Evolutionary conservation across 108 stramenopile species (phyloP), one percentile per base, ranked within the genome.

Genomic region (Chaetoceros tenuissimus): DNA sequence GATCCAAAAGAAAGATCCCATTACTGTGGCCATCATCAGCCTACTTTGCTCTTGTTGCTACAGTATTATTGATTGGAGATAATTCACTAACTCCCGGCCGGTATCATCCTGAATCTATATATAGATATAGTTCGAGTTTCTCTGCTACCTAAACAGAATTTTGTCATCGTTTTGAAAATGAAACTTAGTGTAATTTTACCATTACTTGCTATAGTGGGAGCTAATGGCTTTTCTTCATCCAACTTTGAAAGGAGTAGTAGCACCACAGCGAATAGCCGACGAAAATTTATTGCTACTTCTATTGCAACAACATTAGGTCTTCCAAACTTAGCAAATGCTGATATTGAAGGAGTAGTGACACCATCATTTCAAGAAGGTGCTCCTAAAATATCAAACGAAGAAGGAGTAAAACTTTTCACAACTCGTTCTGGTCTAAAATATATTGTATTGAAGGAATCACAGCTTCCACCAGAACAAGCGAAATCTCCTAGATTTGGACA

Each of bases 381-480:
- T 28, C 60, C 7, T 27, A 44, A 31, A 57, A 47, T 24, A 2
- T 57, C 19, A 56, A 63, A 23, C 59, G 70, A 46, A 53, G 51
- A 67, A 30, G 68, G 72, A 28, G 74, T 83, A 29, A 74, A 71
- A 24, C 50, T 87, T 3, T 79, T 64, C 71, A 86, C 82, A 52
- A 75, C 77, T 16, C 69, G 68, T 28, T 92, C 89, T 0, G 89
- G 89, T 43, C 60, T 92, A n/a, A 81, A 92, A 66, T 92, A 83
- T 59, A 79, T 92, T 48, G 74, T 75, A 20, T 24, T 76, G 10
- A 60, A 66, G 3, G 70, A 85, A 53, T 83, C 81, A 30, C n/a
- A n/a, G n/a, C n/a, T n/a, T n/a, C 58, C 63, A 0, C 72, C 67
- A 8, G 29, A 28, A 24, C n/a, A 22, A 3, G 24, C 31, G 17